A percentile compares a stretch with the other conserved stretches of the same genome.
Conservation (phyloP, 257 asterid genomes). For the Lithospermum erythrorhizon region DNA sequence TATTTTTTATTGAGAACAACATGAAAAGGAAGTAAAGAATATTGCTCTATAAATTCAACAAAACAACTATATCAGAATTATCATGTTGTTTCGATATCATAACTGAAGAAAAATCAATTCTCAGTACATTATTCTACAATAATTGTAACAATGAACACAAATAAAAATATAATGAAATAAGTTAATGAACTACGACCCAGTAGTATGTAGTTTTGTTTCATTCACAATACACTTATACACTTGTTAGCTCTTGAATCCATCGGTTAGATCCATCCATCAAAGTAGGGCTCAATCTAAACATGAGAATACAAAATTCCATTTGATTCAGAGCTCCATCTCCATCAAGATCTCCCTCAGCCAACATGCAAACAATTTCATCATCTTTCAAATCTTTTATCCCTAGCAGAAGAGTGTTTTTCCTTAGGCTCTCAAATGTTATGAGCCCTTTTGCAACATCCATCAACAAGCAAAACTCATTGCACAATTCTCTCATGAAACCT, state of each 20-base stretch:
- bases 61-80: no score
- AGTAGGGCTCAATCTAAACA: slow-evolving; percentile 31
- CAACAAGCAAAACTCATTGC: slow-evolving; percentile 22
- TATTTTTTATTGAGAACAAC: no score
- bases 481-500: slow-evolving; percentile 28
- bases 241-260: slow-evolving; percentile 15
- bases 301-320: slow-evolving; percentile 32
- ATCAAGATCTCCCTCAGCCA: slow-evolving; percentile 32
- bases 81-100: no score
- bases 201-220: no score
- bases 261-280: slow-evolving; percentile 16
- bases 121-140: no score
- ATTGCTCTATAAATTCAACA: no score
- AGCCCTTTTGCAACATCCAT: slow-evolving; percentile 29
- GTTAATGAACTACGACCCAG: no score
- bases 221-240: no score
- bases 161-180: no score
- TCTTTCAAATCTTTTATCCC: slow-evolving; percentile 27
- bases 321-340: slow-evolving; percentile 37
- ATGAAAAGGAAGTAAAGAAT: no score
- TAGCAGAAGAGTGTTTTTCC: slow-evolving; percentile 20
- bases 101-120: no score
- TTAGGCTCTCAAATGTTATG: slow-evolving; percentile 31
- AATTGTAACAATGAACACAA: no score
- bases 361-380: slow-evolving; percentile 26